A percentile compares a stretch with the other conserved stretches of the same genome.
Conservation (phyloP, 345 rosid species). For the Dipteronia sinensis region DNA sequence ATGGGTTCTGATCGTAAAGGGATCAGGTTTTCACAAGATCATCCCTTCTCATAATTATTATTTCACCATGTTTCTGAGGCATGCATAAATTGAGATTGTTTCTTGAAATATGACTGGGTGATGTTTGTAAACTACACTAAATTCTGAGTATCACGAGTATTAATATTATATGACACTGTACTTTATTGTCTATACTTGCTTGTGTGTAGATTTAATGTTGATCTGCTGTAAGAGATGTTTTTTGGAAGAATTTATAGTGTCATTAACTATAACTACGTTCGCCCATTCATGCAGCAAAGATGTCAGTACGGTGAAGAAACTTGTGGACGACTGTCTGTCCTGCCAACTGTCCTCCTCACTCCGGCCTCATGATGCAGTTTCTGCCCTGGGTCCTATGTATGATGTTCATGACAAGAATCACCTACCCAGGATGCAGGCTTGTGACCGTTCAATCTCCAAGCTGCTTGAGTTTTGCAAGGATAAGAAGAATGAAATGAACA, state of each 20-base stretch:
- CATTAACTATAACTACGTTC: constrained; percentile 24
- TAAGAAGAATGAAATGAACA: constrained; percentile 90
- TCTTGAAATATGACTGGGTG: no score
- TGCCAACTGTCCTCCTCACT: constrained; percentile 80
- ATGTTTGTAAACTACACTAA: background rate
- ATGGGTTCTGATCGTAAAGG: no score
- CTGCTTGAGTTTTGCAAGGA: constrained; percentile 73
- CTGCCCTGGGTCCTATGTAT: constrained; percentile 99
- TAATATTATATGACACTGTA: background rate
- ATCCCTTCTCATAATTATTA: no score
- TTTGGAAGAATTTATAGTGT: constrained; percentile 8
- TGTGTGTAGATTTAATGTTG: background rate
- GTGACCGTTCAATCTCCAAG: constrained; percentile 57
- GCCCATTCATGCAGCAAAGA: constrained; percentile 78
- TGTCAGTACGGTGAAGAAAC: constrained; percentile 88
- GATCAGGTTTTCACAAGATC: no score
- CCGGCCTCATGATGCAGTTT: constrained; percentile 98
- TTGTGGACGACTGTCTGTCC: constrained; percentile 90
- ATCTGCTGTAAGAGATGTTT: constrained; percentile 4
- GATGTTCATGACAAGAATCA: constrained; percentile 94
- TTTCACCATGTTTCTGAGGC: no score
- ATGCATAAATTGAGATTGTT: no score
- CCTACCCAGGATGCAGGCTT: constrained; percentile 79
- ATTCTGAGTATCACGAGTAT: background rate
- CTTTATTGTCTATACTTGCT: background rate